Conservation (phyloP, 495 filamentous ascomycete species). For the Hyaloscypha bicolor region DNA sequence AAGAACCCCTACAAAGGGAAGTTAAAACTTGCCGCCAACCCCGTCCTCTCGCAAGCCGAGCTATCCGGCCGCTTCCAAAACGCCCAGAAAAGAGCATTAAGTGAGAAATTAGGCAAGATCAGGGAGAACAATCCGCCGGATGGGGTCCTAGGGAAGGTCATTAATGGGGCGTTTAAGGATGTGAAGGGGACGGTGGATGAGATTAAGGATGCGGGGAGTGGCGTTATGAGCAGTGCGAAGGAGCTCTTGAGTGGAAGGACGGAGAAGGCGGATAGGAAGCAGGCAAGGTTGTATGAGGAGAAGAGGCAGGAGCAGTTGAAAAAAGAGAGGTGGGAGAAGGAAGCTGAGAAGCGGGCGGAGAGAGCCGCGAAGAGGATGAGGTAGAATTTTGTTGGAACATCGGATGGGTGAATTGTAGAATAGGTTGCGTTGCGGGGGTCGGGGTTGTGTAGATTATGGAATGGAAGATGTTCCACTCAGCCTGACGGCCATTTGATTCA, state of each 20-base stretch:
- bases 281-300: conserved; percentile 48
- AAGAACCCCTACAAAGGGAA: conserved; percentile 18
- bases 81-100: background rate
- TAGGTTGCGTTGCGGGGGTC: background rate
- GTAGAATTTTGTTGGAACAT: background rate
- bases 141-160: background rate
- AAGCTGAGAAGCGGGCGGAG: conserved; percentile 14
- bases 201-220: conserved; percentile 29
- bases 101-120: background rate
- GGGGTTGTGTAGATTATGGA: background rate
- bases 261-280: conserved; percentile 34
- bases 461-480: background rate
- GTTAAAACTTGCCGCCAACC: conserved; percentile 34
- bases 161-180: conserved; percentile 18
- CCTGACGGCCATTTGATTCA: background rate
- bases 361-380: conserved; percentile 11
- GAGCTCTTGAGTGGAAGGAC: conserved; percentile 39
- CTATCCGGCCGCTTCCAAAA: conserved; percentile 18
- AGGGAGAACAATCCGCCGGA: conserved; percentile 1
- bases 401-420: background rate
- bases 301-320: conserved; percentile 47
- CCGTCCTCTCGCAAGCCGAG: conserved; percentile 33
- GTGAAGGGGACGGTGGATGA: conserved; percentile 26
- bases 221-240: conserved; percentile 34
- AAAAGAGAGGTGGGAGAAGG: conserved; percentile 40